Conservation (phyloP, 495 filamentous ascomycete species). For the Penicillium robsamsonii region DNA sequence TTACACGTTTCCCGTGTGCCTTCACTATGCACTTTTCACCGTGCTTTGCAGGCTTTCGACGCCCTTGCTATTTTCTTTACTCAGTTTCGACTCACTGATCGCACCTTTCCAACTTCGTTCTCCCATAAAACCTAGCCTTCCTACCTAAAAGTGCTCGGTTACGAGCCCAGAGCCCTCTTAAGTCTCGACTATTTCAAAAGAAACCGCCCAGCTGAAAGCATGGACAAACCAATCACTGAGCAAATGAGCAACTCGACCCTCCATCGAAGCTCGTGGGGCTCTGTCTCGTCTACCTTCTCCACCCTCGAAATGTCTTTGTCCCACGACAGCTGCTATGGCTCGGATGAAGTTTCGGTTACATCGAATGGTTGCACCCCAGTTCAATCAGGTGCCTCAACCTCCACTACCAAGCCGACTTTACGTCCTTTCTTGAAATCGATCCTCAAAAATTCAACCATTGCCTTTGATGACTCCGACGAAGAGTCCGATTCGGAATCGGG, state of each 20-base stretch:
- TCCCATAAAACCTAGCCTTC: neutral
- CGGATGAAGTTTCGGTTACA: slow-evolving; percentile 43
- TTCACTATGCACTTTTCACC: slow-evolving; percentile 36
- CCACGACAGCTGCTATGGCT: slow-evolving; percentile 48
- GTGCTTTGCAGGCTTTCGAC: slow-evolving; percentile 37
- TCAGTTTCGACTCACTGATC: slow-evolving; percentile 11
- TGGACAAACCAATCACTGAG: slow-evolving; percentile 7
- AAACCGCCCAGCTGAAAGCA: neutral
- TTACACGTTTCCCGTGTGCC: slow-evolving; percentile 27
- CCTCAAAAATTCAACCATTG: slow-evolving; percentile 37
- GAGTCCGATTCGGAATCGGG: slow-evolving; percentile 42
- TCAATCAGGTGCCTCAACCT: slow-evolving; percentile 24
- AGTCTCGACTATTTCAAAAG: neutral
- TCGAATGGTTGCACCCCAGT: slow-evolving; percentile 31
- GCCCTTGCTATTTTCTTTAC: slow-evolving; percentile 22
- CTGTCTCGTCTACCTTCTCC: slow-evolving; percentile 43
- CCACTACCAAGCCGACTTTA: slow-evolving; percentile 19
- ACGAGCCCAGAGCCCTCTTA: neutral
- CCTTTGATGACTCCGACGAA: slow-evolving; percentile 19
- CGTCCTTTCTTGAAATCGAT: slow-evolving; percentile 41
- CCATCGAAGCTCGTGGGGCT: slow-evolving; percentile 42
- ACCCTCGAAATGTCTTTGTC: slow-evolving; percentile 44
- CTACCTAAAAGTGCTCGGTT: neutral
- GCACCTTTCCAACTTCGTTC: neutral
- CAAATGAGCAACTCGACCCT: slow-evolving; percentile 29